These are phyloP conservation scores for Saposhnikovia divaricata DNA, from an alignment of 129 eudicot genomes.

Conservation along the genomic window DNA sequence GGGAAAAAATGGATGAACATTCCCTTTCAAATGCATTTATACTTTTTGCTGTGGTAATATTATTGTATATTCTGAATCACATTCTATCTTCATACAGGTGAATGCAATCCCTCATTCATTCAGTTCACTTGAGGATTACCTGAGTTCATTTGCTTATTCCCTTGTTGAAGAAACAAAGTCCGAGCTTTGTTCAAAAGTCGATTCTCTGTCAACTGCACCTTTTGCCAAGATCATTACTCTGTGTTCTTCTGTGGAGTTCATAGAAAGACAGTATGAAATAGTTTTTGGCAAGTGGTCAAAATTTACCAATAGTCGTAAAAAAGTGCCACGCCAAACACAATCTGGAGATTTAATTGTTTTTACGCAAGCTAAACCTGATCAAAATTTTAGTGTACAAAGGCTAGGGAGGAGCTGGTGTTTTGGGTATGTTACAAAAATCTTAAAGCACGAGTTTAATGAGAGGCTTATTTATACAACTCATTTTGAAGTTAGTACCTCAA, in stretches of 20 bases:
- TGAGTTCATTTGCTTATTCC: constrained; percentile 1
- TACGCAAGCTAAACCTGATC: constrained; percentile 4
- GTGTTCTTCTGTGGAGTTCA: not conserved
- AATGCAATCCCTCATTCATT: constrained; percentile 8
- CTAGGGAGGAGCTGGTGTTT: not conserved
- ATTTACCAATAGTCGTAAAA: not conserved
- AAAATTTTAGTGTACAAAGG: not conserved
- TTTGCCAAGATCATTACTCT: not conserved
- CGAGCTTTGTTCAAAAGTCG: constrained; percentile 9
- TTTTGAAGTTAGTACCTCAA: not conserved
- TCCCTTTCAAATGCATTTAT: no score
- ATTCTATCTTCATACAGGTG: not conserved
- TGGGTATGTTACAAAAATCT: no score
- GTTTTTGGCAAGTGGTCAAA: not conserved
- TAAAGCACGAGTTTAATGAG: not conserved
- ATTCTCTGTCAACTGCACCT: constrained; percentile 1
- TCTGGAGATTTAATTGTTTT: constrained; percentile 1
- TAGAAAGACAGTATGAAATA: not conserved
- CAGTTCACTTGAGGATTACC: constrained; percentile 1
- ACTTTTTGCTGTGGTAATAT: not conserved
- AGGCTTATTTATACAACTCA: not conserved
- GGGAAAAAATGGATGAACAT: no score
- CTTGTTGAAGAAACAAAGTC: constrained; percentile 12
- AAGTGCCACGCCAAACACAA: not conserved
- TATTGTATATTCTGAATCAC: not conserved